Evolutionary conservation across 2,329 filamentous ascomycete genomes (phyloP), one percentile per base, ranked within the genome.

Genomic region (Plenodomus lindquistii): DNA sequence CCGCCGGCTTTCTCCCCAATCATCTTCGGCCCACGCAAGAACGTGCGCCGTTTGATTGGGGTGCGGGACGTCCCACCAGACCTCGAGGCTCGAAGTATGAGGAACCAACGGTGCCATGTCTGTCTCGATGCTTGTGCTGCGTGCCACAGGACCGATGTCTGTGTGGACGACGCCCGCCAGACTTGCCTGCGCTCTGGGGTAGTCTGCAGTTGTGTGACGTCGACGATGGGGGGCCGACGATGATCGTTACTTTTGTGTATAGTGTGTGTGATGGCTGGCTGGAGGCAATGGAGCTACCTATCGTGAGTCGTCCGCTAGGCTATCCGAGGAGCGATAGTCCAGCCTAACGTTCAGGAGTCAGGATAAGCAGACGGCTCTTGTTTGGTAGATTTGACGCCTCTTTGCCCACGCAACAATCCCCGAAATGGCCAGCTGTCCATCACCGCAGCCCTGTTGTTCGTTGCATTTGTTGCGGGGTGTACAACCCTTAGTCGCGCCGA

Each of bases 41-140:
- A 44, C 54, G 56, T 59, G 56, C 51, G 35, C 41, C 17, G 45
- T 40, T 55, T 59, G 56, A 59, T 59, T 59, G 56, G 56, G 41
- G 35, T 37, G 29, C 40, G 40, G 27, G 31, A 48, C 43, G 37
- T 48, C 29, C 6, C 11, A 41, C 47, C 24, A 31, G 38, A 22
- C 37, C n/a, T 20, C 18, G 22, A 27, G 31, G n/a, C 24, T 13
- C 27, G 27, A 13, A 13, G 27, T 40, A 31, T 40, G 36, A 50
- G 48, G n/a, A n/a, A n/a, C n/a, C n/a, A 7, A 31, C 27, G 11
- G 27, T 31, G 27, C 27, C 4, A 31, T 13, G 6, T 31, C n/a
- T 42, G 40, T 47, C 46, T 21, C 37, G 42, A 34, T 45, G 34
- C 36, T 15, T 31, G 27, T 31, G 11, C 42, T 43, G 47, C 52